Base-by-base conservation (phyloP, 1,284 basidiomycete genomes). In the Cutaneotrichosporon cutaneum region DNA sequence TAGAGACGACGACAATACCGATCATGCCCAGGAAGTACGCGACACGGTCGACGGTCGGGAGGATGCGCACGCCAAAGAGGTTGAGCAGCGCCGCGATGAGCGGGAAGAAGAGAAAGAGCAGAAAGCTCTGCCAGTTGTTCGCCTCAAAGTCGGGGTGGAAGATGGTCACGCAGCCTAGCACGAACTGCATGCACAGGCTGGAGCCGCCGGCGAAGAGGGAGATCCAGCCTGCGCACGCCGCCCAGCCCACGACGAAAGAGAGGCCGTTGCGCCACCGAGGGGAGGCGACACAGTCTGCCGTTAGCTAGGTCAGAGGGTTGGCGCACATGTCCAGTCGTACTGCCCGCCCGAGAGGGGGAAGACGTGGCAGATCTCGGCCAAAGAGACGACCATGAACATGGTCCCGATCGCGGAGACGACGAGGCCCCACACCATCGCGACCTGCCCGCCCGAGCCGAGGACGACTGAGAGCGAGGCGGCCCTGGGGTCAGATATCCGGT, bases 361-460 rank as follows among this genome's bases (percentile, higher is more conserved):
- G 24, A 60, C 59, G 33, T 64, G 63, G 48, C 59, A 59, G 32
- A 62, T 58, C 30, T 62, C 61, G 26, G 57, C 61, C 69, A 77
- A 64, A 13, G 66, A 68, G 0, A 68, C 48, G 2, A 68, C 71
- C 48, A 70, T 71, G 10, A 64, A 39, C 55, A 72, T 60, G 2
- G 70, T 69, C n/a, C 74, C 77, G 16, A 70, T 7, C 1, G 68
- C 67, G 3, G 70, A 68, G 13, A 70, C 66, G 18, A 77, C 39
- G 30, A 78, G 66, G 13, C 77, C 77, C 74, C 74, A 79, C 13
- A 77, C 65, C 36, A 77, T 70, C 0, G 74, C 71, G 4, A 71
- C 68, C 13, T 72, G 69, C 0, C 77, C 77, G 4, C 77, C 77
- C 0, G 73, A 74, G 10, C 72, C 55, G 18, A 79, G 69, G 18